phyloP scores from a whole-genome alignment of 495 filamentous ascomycete genomes.

The Aspergillus saccharolyticus region DNA sequence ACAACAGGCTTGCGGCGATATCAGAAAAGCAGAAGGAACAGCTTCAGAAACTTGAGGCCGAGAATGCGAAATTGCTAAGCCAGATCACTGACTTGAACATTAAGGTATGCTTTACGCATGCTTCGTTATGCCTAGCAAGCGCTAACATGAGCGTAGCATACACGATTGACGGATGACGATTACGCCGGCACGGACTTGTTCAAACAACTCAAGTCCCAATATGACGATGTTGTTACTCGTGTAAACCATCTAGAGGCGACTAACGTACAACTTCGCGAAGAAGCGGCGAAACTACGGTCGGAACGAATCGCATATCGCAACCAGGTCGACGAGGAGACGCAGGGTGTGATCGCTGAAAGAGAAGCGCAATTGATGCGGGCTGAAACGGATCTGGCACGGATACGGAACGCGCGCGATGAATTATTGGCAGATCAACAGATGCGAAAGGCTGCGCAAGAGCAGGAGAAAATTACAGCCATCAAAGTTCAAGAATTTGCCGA shows the following conservation, averaged over 20 bases:
- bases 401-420: slow-evolving; percentile 78
- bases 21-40: slow-evolving; percentile 83
- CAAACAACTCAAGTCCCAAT: slow-evolving; percentile 80
- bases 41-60: slow-evolving; percentile 66
- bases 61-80: slow-evolving; percentile 73
- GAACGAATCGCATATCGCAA: slow-evolving; percentile 79
- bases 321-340: slow-evolving; percentile 72
- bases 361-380: slow-evolving; percentile 74
- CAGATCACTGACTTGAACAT: slow-evolving; percentile 67
- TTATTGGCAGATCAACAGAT: slow-evolving; percentile 74
- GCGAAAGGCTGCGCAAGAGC: slow-evolving; percentile 70
- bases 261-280: slow-evolving; percentile 78
- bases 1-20: slow-evolving; percentile 66
- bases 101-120: slow-evolving; percentile 35
- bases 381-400: slow-evolving; percentile 79
- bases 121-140: not conserved
- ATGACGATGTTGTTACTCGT: slow-evolving; percentile 86
- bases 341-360: slow-evolving; percentile 62
- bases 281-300: slow-evolving; percentile 74
- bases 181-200: slow-evolving; percentile 89
- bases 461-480: slow-evolving; percentile 59
- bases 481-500: slow-evolving; percentile 75
- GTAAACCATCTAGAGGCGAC: slow-evolving; percentile 88
- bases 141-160: slow-evolving; percentile 38
- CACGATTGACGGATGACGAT: slow-evolving; percentile 82